Conservation (phyloP, 1,284 basidiomycete species). For the Trichosporon sp. region DNA sequence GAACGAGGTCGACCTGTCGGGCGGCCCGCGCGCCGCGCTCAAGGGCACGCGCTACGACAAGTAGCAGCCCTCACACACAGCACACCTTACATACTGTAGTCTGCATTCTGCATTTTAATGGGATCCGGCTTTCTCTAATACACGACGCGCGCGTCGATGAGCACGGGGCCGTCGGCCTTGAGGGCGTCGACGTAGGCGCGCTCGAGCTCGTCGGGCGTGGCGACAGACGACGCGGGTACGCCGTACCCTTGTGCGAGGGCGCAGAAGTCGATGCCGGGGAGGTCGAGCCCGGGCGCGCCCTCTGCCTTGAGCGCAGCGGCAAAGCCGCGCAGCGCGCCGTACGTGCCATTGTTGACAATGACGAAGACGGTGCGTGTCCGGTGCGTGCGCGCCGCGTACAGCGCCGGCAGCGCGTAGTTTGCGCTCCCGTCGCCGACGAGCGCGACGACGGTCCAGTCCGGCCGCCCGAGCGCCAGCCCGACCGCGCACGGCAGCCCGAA, state of each 20-base stretch:
- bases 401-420: constrained; percentile 14
- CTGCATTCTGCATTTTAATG: background rate
- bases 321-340: constrained; percentile 15
- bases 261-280: constrained; percentile 19
- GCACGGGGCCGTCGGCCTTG: constrained; percentile 6
- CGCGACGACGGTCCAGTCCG: constrained; percentile 14
- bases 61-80: background rate
- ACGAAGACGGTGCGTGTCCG: constrained; percentile 12
- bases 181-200: constrained; percentile 9
- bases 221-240: constrained; percentile 2
- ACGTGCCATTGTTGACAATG: constrained; percentile 16
- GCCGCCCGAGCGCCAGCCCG: constrained; percentile 9
- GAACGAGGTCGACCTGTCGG: constrained; percentile 13
- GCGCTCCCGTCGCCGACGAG: constrained; percentile 15
- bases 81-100: background rate
- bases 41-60: constrained; percentile 14
- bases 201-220: constrained; percentile 9
- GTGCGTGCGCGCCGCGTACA: constrained; percentile 12
- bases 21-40: constrained; percentile 11
- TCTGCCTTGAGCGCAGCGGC: constrained; percentile 5
- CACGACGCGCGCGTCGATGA: constrained; percentile 12
- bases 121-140: background rate
- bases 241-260: constrained; percentile 14
- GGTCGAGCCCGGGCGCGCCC: constrained; percentile 10
- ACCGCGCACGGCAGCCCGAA: constrained; percentile 17